phyloP scores from a whole-genome alignment of 495 filamentous ascomycete genomes.

The Hypoxylon lienhwacheense region DNA sequence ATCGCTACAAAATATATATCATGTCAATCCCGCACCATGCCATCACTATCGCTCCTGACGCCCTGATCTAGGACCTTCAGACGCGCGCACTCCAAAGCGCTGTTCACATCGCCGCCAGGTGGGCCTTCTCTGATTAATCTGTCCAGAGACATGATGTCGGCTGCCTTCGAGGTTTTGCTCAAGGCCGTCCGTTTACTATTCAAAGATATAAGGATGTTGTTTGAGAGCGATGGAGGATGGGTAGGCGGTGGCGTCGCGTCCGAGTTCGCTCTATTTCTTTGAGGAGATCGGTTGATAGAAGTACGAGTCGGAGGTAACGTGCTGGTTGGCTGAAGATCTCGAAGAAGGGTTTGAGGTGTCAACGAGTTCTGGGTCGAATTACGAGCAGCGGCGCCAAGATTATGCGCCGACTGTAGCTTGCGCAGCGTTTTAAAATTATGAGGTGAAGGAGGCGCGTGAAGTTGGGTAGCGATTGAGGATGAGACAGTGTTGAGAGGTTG shows the following conservation, averaged over 20 bases:
- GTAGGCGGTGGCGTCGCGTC: conserved; percentile 57
- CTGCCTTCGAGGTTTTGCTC: conserved; percentile 57
- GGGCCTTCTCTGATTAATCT: conserved; percentile 71
- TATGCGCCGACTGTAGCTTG: conserved; percentile 60
- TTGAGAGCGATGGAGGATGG: conserved; percentile 9
- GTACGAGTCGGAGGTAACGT: conserved; percentile 36
- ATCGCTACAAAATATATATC: not conserved
- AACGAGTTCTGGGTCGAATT: conserved; percentile 47
- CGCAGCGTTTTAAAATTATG: conserved; percentile 54
- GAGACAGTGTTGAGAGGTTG: conserved; percentile 26
- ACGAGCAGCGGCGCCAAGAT: conserved; percentile 46
- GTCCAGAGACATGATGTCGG: conserved; percentile 66
- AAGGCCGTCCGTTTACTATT: conserved; percentile 54
- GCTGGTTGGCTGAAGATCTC: conserved; percentile 34
- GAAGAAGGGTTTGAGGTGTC: conserved; percentile 57
- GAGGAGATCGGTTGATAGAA: conserved; percentile 50
- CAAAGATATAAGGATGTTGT: conserved; percentile 31
- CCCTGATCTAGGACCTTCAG: conserved; percentile 76
- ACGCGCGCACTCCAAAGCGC: conserved; percentile 72
- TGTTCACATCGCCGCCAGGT: conserved; percentile 63
- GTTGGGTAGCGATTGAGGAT: conserved; percentile 23
- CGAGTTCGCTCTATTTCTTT: conserved; percentile 72
- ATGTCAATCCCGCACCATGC: conserved; percentile 71
- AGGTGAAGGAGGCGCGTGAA: conserved; percentile 47
- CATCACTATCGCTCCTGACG: conserved; percentile 80